Base-by-base conservation (phyloP, 805 yeast species). In the Metschnikowia continentalis region DNA sequence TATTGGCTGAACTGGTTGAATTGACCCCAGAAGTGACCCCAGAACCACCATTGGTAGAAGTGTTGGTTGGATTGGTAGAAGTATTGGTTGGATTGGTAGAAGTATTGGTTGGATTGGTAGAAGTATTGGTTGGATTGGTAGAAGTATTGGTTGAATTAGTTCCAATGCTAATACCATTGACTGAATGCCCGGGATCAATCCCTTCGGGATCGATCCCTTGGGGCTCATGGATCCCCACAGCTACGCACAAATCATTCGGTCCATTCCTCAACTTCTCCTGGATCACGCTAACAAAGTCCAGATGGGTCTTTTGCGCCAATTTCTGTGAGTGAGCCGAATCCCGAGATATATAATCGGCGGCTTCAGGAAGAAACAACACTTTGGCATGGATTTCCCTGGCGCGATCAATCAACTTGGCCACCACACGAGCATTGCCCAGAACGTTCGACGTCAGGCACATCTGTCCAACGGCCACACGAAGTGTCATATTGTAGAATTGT, bases 141-240 rank as follows among this genome's bases (percentile, higher is more conserved):
- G 23, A 22, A 6, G 6, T 23, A 10, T 22, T 22, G 6, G 6
- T 22, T 4, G 26, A 6, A 23, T 23, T 23, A 8, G 6, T 8
- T 11, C 11, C 30, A 17, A 3, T 17, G 2, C 19, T 17, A 17
- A 17, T 17, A 17, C 19, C 19, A 17, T 2, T 17, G 19, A 17
- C 19, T 17, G 19, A 17, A 17, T 17, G 19, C 19, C 19, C 19
- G 19, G 19, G 19, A 17, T 26, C 30, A 8, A 26, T 8, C 1
- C 13, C 30, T 17, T 17, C 2, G 4, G 30, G 3, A 2, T 22
- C 23, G 7, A 6, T 22, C 6, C 22, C 22, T 23, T 3, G 75
- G 2, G 96, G 96, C 60, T 89, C 90, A 66, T 94, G 98, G 19
- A 94, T 79, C 0, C 98, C 97, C 26, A 92, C 88, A 2, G 91